Evolutionary conservation across 345 rosid species (phyloP), one percentile per base, ranked within the genome.

Genomic region (Noccaea caerulescens): DNA sequence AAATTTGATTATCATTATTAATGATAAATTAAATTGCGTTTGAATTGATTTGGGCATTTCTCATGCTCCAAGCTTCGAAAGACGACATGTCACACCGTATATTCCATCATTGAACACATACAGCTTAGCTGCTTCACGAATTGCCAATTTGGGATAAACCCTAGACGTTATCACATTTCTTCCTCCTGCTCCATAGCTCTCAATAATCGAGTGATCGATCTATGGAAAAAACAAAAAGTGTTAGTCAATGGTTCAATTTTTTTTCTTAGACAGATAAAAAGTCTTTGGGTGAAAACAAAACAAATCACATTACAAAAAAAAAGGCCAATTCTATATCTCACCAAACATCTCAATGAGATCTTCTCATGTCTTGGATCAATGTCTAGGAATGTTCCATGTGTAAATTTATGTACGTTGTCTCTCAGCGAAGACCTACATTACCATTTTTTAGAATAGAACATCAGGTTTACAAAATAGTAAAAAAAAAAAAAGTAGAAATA

Each of bases 11-110:
- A 54, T 33, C 25, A 55, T 37, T 33, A 55, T 8, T 34, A 14
- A 18, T 55, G 25, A 55, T 13, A 0, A 55, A 13, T 55, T 55
- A 13, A 55, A 52, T 14, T 46, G 51, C 9, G 34, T 52, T 58
- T 37, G 37, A 10, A 71, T 59, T 71, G 63, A 84, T 54, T 39
- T 53, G 55, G 7, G 92, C 92, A 30, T 75, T 77, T 51, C 82
- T 79, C 86, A 87, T 85, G 69, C 80, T 85, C 94, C 92, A 91
- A 10, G 87, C 94, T 60, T 68, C 79, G 11, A 86, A 34, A 7
- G 71, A 75, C 32, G 84, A 43, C 41, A 83, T 78, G 18, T 58
- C 13, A 86, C 85, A 63, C 62, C 42, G 1, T 7, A 39, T 8
- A 80, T 65, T 9, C 90, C 92, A 71, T 84, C 79, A 72, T 87